Evolutionary conservation across 2,329 filamentous ascomycete genomes (phyloP).

Genomic region (Ascosphaera acerosa): DNA sequence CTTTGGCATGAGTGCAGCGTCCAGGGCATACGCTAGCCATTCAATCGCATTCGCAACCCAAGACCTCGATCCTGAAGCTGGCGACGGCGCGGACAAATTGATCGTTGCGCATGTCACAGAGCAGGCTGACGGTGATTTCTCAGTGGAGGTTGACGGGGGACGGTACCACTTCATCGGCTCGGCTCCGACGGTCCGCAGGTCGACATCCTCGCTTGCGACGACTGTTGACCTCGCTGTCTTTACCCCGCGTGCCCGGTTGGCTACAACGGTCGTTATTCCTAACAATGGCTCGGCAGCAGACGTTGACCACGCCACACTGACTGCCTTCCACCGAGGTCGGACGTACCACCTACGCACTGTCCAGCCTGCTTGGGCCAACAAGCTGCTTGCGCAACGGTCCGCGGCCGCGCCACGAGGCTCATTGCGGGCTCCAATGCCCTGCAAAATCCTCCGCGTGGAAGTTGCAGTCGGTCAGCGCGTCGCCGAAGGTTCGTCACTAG

Average conservation of each 20-base stretch:
- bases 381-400: conserved; percentile 35
- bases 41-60: not conserved
- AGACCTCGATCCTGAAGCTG: not conserved
- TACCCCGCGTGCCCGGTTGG: conserved; percentile 56
- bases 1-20: not conserved
- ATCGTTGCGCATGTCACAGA: conserved; percentile 27
- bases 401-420: conserved; percentile 37
- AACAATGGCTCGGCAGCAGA: not conserved
- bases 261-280: conserved; percentile 42
- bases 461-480: conserved; percentile 61
- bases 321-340: conserved; percentile 46
- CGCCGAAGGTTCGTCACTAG: conserved; percentile 60
- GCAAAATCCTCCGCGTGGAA: conserved; percentile 80
- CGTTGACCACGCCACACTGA: conserved; percentile 24
- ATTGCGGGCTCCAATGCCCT: conserved; percentile 89
- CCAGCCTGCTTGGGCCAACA: conserved; percentile 56
- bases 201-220: conserved; percentile 14
- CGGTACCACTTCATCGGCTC: not conserved
- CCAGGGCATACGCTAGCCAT: not conserved
- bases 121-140: conserved; percentile 22
- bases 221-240: conserved; percentile 40
- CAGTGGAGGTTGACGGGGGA: conserved; percentile 21
- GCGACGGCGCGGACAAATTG: conserved; percentile 7
- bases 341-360: conserved; percentile 31
- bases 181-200: conserved; percentile 16